Conservation (phyloP, 2,329 filamentous ascomycete genomes). For the Stemphylium vesicarium region DNA sequence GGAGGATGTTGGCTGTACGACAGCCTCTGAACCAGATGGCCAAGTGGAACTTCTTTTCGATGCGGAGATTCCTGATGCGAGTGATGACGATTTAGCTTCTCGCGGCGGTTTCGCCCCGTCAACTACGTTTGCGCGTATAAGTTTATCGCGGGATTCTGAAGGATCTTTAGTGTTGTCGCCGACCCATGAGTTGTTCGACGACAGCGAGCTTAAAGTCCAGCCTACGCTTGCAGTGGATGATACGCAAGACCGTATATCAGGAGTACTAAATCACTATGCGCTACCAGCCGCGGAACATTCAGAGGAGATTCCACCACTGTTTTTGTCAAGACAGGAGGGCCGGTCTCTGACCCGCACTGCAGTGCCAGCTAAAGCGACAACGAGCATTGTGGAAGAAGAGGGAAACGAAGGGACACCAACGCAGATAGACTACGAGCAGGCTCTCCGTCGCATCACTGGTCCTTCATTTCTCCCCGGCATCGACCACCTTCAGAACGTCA, state of each 20-base stretch:
- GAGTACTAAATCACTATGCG: too few relatives aligned
- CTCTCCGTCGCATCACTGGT: not conserved
- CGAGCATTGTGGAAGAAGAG: not conserved
- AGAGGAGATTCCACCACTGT: not conserved
- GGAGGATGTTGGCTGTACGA: not conserved
- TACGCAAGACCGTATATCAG: too few relatives aligned
- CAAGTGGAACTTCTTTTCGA: conserved; percentile 8
- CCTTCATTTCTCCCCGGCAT: conserved; percentile 8
- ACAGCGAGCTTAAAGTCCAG: too few relatives aligned
- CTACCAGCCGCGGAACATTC: too few relatives aligned
- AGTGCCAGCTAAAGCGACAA: not conserved
- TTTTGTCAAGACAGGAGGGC: not conserved
- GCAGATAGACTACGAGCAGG: not conserved
- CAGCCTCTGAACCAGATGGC: not conserved
- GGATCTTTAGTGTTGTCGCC: too few relatives aligned
- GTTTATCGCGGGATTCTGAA: too few relatives aligned
- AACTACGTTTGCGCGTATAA: not conserved
- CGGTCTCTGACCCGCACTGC: not conserved
- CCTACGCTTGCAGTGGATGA: too few relatives aligned
- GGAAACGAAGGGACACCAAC: not conserved
- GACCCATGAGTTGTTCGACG: too few relatives aligned
- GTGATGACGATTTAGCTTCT: not conserved
- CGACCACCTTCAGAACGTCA: conserved; percentile 1
- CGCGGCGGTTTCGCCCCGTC: not conserved
- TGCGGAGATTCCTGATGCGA: not conserved